Conservation (phyloP, 208 protist genomes). For the Crithidia sp. region DNA sequence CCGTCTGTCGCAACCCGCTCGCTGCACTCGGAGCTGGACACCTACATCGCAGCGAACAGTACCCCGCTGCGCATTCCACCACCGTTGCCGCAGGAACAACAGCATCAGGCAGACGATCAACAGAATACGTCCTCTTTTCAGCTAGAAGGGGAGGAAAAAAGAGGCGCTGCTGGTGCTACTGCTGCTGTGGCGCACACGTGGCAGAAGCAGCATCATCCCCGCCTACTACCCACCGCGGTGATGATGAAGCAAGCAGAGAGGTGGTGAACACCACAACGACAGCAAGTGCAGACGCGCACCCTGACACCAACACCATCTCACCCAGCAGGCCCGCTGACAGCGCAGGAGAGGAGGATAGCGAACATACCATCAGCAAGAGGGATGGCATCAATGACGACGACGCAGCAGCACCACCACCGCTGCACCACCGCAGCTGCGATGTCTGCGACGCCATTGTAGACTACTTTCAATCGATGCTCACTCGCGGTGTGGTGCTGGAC, state of each 20-base stretch:
- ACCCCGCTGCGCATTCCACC: conserved; percentile 27
- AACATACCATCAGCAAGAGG: not conserved
- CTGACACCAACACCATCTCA: no score
- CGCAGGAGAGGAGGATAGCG: not conserved
- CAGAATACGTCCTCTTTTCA: no score
- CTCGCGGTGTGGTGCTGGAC: conserved; percentile 79
- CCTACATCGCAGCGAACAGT: conserved; percentile 26
- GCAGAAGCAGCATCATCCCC: no score
- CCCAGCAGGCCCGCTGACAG: not conserved
- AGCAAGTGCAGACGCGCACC: no score
- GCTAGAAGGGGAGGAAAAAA: no score
- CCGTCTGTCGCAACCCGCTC: conserved; percentile 8
- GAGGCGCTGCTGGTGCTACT: no score
- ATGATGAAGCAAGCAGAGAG: no score
- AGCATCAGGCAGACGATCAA: not conserved
- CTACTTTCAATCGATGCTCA: conserved; percentile 82
- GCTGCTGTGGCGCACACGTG: no score
- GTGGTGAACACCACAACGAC: no score
- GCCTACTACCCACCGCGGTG: no score
- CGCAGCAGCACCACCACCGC: not conserved
- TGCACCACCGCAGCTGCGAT: conserved; percentile 33
- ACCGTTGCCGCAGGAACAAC: not conserved
- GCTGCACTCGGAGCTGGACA: conserved; percentile 26
- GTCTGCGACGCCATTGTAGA: conserved; percentile 57
- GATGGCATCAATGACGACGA: conserved; percentile 2